These are phyloP conservation scores for Aureococcus anophagefferens DNA, from an alignment of 108 stramenopile genomes.

Conservation along the genomic window DNA sequence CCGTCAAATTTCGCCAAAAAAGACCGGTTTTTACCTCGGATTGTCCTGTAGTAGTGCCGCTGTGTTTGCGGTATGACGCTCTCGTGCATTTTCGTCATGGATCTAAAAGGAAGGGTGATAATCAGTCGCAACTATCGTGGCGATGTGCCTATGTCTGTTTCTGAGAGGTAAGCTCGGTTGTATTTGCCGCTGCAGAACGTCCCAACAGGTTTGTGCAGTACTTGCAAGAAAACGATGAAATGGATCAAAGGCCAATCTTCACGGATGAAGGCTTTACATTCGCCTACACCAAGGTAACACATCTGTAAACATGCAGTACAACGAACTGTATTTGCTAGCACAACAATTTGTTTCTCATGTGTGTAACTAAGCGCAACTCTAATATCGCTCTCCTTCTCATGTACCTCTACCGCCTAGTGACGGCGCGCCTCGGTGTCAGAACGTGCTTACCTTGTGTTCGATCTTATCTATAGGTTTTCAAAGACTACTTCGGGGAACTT, in stretches of 20 bases:
- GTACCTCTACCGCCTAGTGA: constrained; percentile 68
- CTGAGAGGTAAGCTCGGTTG: background rate
- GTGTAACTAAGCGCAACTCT: constrained; percentile 88
- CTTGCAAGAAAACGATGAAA: constrained; percentile 47
- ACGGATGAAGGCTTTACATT: constrained; percentile 47
- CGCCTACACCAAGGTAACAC: constrained; percentile 31
- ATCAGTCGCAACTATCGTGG: constrained; percentile 96
- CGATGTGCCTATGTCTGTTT: constrained; percentile 71
- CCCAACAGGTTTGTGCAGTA: constrained; percentile 23
- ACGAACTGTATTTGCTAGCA: constrained; percentile 32
- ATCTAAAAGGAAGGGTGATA: constrained; percentile 76
- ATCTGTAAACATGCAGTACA: background rate
- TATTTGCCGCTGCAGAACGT: too few species aligned
- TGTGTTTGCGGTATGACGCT: background rate
- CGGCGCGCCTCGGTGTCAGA: too few species aligned
- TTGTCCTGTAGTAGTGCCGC: too few species aligned
- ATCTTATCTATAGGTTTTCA: constrained; percentile 56
- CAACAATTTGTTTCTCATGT: constrained; percentile 91
- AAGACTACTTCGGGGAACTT: constrained; percentile 93
- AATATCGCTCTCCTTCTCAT: constrained; percentile 85
- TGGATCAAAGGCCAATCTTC: constrained; percentile 48
- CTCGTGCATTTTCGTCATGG: constrained; percentile 35
- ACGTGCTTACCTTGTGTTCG: too few species aligned
- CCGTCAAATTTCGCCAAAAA: too few species aligned
- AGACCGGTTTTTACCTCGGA: too few species aligned